These are phyloP conservation scores for Babesia divergens DNA, from an alignment of 169 alveolate genomes.

Conservation along the genomic window DNA sequence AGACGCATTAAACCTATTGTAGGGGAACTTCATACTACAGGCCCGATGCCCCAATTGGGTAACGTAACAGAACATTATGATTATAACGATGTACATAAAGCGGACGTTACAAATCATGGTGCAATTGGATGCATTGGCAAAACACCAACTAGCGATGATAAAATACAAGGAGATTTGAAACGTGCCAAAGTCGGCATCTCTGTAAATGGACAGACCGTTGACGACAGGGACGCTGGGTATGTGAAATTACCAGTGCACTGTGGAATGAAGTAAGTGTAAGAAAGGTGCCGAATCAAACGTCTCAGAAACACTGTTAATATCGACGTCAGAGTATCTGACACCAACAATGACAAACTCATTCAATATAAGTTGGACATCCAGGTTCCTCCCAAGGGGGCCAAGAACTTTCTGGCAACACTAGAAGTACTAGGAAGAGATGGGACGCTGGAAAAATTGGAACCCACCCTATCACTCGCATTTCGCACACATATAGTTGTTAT, in stretches of 20 bases:
- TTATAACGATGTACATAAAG: too few relatives aligned
- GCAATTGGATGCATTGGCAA: too few relatives aligned
- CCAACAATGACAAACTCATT: not conserved
- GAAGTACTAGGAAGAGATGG: not conserved
- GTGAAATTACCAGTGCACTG: conserved; percentile 14
- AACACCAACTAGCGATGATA: not conserved
- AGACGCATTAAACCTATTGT: too few relatives aligned
- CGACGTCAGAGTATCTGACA: not conserved
- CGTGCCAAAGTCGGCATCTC: not conserved
- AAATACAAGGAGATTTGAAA: not conserved
- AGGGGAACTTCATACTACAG: too few relatives aligned
- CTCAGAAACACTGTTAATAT: not conserved
- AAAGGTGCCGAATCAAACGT: not conserved
- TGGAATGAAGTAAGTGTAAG: conserved; percentile 35
- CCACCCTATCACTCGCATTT: conserved; percentile 22
- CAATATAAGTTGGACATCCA: conserved; percentile 14
- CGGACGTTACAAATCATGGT: too few relatives aligned
- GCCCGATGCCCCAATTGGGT: too few relatives aligned
- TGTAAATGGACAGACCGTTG: conserved; percentile 23
- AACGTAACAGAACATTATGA: too few relatives aligned
- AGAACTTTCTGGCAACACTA: conserved; percentile 18
- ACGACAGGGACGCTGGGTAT: conserved; percentile 3
- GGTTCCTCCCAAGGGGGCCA: conserved; percentile 3
- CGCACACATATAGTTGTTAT: not conserved
- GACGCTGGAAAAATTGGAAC: not conserved